phyloP scores from a whole-genome alignment of 805 yeast species.

The Pichia kluyveri region DNA sequence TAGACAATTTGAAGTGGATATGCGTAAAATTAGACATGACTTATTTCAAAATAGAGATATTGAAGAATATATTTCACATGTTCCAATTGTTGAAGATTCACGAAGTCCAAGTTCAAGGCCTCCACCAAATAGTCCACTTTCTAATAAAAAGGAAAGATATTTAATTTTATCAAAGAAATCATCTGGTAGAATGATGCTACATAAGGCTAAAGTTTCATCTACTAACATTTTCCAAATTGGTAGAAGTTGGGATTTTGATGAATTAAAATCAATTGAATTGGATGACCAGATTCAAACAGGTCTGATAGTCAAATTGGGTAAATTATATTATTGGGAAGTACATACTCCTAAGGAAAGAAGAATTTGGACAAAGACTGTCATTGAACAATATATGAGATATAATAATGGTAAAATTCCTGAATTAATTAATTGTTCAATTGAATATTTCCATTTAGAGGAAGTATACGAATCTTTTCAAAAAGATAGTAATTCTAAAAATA shows the following conservation, averaged over 20 bases:
- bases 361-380: constrained; percentile 45
- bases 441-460: constrained; percentile 27
- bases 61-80: constrained; percentile 64
- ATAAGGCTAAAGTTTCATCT: constrained; percentile 75
- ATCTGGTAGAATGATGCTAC: constrained; percentile 62
- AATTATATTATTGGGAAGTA: constrained; percentile 80
- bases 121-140: constrained; percentile 39
- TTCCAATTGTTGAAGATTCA: constrained; percentile 65
- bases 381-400: constrained; percentile 45
- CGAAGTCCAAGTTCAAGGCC: constrained; percentile 63
- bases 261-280: constrained; percentile 47
- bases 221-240: constrained; percentile 81
- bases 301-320: constrained; percentile 52
- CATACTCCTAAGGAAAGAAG: constrained; percentile 47
- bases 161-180: constrained; percentile 49
- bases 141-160: constrained; percentile 52
- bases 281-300: constrained; percentile 48
- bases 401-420: constrained; percentile 46
- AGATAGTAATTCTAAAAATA: not conserved
- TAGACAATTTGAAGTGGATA: constrained; percentile 49
- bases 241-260: constrained; percentile 82
- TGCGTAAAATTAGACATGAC: constrained; percentile 35
- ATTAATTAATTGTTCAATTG: constrained; percentile 37
- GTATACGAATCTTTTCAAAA: constrained; percentile 7
- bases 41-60: constrained; percentile 24